These are phyloP conservation scores for Monosporozyma siamensis DNA, from an alignment of 805 yeast species.

Conservation along the genomic window DNA sequence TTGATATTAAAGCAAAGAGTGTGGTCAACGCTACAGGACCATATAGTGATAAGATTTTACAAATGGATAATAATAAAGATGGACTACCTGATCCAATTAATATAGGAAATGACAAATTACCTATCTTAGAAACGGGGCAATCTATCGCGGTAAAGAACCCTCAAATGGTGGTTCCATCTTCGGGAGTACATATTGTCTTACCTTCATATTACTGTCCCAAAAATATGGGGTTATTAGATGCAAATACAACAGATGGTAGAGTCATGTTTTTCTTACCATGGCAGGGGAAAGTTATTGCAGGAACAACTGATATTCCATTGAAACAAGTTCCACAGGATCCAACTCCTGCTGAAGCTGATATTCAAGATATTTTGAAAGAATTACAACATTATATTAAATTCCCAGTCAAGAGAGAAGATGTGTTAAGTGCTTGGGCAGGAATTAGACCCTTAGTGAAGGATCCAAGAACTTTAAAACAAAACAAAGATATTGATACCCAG, in stretches of 20 bases:
- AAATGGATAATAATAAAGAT: conserved; percentile 68
- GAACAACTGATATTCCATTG: conserved; percentile 90
- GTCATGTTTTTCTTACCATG: conserved; percentile 96
- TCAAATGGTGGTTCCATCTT: conserved; percentile 84
- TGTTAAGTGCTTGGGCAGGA: conserved; percentile 93
- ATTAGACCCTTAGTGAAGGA: conserved; percentile 90
- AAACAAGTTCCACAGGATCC: conserved; percentile 65
- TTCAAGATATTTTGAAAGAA: conserved; percentile 77
- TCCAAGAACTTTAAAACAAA: conserved; percentile 44
- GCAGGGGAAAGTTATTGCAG: conserved; percentile 95
- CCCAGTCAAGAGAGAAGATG: conserved; percentile 84
- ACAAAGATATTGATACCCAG: conserved; percentile 24
- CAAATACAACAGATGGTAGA: conserved; percentile 88
- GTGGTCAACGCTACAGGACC: conserved; percentile 95
- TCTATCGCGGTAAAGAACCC: conserved; percentile 35
- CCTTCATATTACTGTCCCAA: conserved; percentile 90
- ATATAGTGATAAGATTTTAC: conserved; percentile 71
- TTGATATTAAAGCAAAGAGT: conserved; percentile 55
- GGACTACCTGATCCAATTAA: conserved; percentile 49
- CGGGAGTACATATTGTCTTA: conserved; percentile 86
- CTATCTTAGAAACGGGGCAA: conserved; percentile 2
- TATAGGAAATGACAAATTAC: conserved; percentile 23
- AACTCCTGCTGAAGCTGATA: conserved; percentile 78
- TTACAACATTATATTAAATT: conserved; percentile 82
- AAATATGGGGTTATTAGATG: conserved; percentile 82